Evolutionary conservation across 352 stramenopile species (phyloP), one percentile per base, ranked within the genome.

Genomic region (Globisporangium acanthophoron): DNA sequence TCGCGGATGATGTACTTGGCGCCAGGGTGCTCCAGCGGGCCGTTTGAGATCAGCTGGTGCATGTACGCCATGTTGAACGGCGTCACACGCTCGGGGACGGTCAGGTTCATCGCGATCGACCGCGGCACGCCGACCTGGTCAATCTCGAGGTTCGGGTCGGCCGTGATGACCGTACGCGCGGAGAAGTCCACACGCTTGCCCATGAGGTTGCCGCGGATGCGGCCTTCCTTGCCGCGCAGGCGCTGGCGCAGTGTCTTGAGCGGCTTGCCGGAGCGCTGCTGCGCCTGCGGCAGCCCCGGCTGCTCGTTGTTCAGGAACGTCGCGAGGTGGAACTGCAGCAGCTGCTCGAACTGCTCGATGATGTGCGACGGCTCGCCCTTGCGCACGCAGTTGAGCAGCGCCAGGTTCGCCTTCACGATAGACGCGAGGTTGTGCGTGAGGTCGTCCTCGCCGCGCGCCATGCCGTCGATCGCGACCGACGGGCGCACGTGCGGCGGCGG

Each of bases 111-210:
- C 5, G 97, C 97, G 43, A 99, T 97, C 37, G 89, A 98, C 1
- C 92, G 83, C n/a, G 97, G 97, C 12, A 99, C 96, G 59, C 97
- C 97, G 40, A 99, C 89, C 83, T 99, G 94, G 66, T 99, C 95
- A 76, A 99, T 99, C 60, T 94, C 93, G 48, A 99, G 78, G 77
- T 99, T 99, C 6, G 97, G 97, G 79, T 99, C 97, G 31, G 97
- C 97, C 2, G 97, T 99, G 74, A 99, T 99, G 58, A 99, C 97
- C 5, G 97, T 99, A 80, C 97, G 92, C 20, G 96, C 97, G 9
- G 92, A 98, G 74, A 99, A 99, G 69, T 99, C 97, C 6, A 99
- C 97, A 77, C 97, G 96, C 74, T 99, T 99, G 55, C 97, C 97
- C 97, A 99, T 99, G 37, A 99, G 73, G 67, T 99, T 99, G 60